phyloP scores from a whole-genome alignment of 129 eudicot species.

The Tagetes patula region DNA sequence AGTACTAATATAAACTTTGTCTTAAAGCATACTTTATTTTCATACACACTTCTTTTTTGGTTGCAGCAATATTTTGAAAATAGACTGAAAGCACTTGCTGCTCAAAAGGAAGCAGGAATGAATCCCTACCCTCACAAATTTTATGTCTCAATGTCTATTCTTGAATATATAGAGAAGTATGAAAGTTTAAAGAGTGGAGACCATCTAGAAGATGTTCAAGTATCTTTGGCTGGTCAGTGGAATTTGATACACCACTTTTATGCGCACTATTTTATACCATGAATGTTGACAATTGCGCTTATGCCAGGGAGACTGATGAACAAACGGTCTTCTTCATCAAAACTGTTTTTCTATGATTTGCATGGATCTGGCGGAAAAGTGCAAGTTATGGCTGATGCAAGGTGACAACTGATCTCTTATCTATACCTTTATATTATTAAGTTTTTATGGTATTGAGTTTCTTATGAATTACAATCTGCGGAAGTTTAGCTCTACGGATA shows the following conservation, averaged over 20 bases:
- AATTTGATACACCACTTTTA: neutral
- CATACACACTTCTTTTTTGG: constrained; percentile 1
- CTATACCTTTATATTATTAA: neutral
- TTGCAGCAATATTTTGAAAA: constrained; percentile 91
- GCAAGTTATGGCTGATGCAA: constrained; percentile 95
- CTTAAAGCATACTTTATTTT: neutral
- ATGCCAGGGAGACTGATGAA: constrained; percentile 72
- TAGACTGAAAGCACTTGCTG: constrained; percentile 68
- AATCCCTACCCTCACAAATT: constrained; percentile 96
- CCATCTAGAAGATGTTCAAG: constrained; percentile 69
- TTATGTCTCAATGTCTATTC: constrained; percentile 45
- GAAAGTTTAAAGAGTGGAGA: constrained; percentile 55
- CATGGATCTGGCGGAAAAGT: constrained; percentile 87
- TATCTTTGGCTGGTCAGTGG: constrained; percentile 65
- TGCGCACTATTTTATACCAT: neutral
- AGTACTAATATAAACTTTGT: neutral
- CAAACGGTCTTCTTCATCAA: constrained; percentile 79
- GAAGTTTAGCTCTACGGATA: neutral
- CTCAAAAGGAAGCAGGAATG: constrained; percentile 62
- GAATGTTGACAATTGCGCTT: constrained; percentile 10
- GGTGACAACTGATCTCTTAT: constrained; percentile 36
- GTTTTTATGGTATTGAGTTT: neutral
- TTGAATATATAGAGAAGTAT: constrained; percentile 62
- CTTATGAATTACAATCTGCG: constrained; percentile 15
- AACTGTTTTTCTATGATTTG: constrained; percentile 83